These are phyloP conservation scores for Paraphoma chrysanthemicola DNA, from an alignment of 2,329 filamentous ascomycete genomes.

Conservation along the genomic window DNA sequence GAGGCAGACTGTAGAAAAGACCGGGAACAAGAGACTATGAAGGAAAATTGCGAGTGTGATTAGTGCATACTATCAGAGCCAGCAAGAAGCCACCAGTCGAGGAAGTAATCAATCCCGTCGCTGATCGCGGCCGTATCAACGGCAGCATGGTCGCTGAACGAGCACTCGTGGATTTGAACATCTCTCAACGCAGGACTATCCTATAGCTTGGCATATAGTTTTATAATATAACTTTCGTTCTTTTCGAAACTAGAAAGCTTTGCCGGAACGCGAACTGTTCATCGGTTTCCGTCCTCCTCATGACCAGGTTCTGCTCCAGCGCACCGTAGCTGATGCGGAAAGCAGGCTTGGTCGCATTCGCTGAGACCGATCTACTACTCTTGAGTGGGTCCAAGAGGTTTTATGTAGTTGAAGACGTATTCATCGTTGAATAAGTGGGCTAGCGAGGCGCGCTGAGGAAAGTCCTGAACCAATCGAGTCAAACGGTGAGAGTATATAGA, in stretches of 20 bases:
- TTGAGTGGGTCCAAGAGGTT: slow-evolving; percentile 30
- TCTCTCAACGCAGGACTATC: slow-evolving; percentile 30
- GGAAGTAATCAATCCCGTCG: slow-evolving; percentile 44
- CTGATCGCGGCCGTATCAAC: slow-evolving; percentile 34
- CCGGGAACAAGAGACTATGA: too few species aligned
- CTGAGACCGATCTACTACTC: not conserved
- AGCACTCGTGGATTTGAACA: slow-evolving; percentile 36
- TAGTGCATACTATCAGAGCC: too few species aligned
- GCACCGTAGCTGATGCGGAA: slow-evolving; percentile 41
- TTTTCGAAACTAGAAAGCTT: slow-evolving; percentile 29
- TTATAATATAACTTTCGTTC: slow-evolving; percentile 30
- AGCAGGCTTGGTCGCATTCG: slow-evolving; percentile 30
- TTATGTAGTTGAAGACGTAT: slow-evolving; percentile 43
- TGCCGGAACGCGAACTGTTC: slow-evolving; percentile 34
- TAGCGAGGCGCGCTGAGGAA: slow-evolving; percentile 54
- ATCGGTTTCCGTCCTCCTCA: slow-evolving; percentile 35
- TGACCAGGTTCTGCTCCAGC: slow-evolving; percentile 34
- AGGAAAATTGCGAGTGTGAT: too few species aligned
- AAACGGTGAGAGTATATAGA: too few species aligned
- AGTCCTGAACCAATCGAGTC: too few species aligned
- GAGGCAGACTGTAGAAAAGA: too few species aligned
- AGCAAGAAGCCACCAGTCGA: slow-evolving; percentile 28
- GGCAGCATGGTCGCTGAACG: slow-evolving; percentile 41
- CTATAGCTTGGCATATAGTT: slow-evolving; percentile 32
- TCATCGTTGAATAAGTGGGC: slow-evolving; percentile 57